Evolutionary conservation across 306 rosid genomes (phyloP).

Genomic region (Quercus agrifolia): DNA sequence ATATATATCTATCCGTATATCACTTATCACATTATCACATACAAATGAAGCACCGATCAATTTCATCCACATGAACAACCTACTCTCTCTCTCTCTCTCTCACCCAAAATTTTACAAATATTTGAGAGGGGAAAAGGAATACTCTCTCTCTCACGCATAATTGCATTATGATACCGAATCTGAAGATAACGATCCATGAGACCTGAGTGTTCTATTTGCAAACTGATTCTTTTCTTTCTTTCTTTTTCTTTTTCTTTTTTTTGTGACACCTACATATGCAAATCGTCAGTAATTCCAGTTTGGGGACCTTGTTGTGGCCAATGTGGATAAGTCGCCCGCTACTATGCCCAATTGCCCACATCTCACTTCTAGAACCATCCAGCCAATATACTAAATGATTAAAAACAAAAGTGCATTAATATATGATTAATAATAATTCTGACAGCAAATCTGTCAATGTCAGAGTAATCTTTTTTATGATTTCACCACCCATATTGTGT

Average conservation of each 20-base stretch:
- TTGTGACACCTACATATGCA: neutral
- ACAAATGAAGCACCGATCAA: neutral
- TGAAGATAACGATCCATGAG: neutral
- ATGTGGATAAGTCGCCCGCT: neutral
- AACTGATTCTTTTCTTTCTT: neutral
- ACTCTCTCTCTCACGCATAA: neutral
- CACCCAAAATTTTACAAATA: neutral
- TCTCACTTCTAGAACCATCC: conserved; percentile 5
- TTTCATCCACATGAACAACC: conserved; percentile 22
- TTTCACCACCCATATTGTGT: neutral
- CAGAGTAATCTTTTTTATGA: conserved; percentile 7
- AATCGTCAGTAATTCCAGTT: neutral
- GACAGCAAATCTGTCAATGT: conserved; percentile 11
- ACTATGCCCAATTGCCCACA: neutral
- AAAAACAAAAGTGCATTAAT: neutral
- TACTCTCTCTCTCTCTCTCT: conserved; percentile 1
- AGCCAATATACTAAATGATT: conserved; percentile 15
- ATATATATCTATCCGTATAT: neutral
- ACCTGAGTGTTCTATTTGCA: neutral
- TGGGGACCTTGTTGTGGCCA: neutral
- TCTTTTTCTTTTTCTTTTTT: too few relatives aligned
- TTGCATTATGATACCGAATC: too few relatives aligned
- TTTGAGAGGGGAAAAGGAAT: neutral
- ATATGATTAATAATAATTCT: neutral
- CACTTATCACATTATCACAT: neutral